These are phyloP conservation scores for Sequoiadendron giganteum DNA, from an alignment of 75 land plant species.

Conservation along the genomic window DNA sequence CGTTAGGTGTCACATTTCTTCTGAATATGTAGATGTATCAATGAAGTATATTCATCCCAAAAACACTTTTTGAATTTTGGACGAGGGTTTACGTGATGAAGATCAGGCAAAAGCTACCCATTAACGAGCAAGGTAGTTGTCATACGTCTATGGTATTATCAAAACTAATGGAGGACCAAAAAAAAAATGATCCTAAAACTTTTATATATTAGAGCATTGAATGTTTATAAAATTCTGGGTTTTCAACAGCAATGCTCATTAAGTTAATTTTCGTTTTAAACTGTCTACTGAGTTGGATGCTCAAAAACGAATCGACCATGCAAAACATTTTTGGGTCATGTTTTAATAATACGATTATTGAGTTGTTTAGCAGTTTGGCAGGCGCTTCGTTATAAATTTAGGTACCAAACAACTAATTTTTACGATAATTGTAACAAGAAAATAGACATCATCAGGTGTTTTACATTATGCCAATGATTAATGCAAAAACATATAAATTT, in stretches of 20 bases:
- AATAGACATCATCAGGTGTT: not conserved
- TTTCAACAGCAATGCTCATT: not conserved
- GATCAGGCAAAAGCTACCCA: too few species aligned
- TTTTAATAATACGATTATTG: too few species aligned
- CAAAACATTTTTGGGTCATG: too few species aligned
- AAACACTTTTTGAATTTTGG: not conserved
- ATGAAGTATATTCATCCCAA: not conserved
- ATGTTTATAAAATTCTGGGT: not conserved
- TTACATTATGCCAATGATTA: too few species aligned
- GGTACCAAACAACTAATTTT: not conserved
- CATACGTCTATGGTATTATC: not conserved
- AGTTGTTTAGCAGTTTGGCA: not conserved
- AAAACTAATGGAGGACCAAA: not conserved
- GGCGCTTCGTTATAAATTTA: not conserved
- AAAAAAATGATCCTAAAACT: not conserved
- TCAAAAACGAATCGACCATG: not conserved
- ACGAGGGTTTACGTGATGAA: not conserved
- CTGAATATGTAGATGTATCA: not conserved
- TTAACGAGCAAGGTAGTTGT: not conserved
- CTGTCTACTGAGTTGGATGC: not conserved
- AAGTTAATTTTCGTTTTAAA: not conserved
- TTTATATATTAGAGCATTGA: not conserved
- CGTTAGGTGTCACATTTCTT: not conserved
- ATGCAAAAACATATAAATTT: too few species aligned
- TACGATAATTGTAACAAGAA: not conserved